Percentiles rank a stretch among this genome's conserved stretches.
Evolutionary conservation across 495 filamentous ascomycete species (phyloP).

Genomic region (Oleoguttula mirabilis): DNA sequence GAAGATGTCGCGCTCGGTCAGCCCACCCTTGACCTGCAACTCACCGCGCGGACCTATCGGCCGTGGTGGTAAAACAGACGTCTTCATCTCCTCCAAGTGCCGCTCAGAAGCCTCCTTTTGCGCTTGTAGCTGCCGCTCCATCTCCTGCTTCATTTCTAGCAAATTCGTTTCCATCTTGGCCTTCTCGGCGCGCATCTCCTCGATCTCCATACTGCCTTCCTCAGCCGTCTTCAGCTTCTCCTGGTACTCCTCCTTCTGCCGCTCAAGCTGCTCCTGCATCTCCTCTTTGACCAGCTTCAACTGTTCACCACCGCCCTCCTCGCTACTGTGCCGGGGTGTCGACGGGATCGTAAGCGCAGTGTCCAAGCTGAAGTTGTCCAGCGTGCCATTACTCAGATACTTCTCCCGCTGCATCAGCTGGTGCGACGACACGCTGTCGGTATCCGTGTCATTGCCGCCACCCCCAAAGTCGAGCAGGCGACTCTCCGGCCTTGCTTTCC

Average conservation of each 20-base stretch:
- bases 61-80: constrained; percentile 2
- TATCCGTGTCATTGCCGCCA: constrained; percentile 68
- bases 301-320: constrained; percentile 39
- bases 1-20: constrained; percentile 57
- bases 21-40: constrained; percentile 7
- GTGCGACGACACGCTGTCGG: constrained; percentile 79
- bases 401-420: constrained; percentile 65
- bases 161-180: constrained; percentile 76
- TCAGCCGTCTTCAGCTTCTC: constrained; percentile 70
- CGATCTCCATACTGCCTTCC: constrained; percentile 62
- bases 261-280: constrained; percentile 79
- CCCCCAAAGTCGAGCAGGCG: constrained; percentile 29
- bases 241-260: constrained; percentile 73
- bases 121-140: constrained; percentile 42
- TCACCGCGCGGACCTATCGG: constrained; percentile 29
- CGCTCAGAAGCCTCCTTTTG: constrained; percentile 57
- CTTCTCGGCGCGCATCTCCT: constrained; percentile 77
- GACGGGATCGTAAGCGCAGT: constrained; percentile 89
- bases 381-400: constrained; percentile 87
- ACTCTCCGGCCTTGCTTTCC: constrained; percentile 53
- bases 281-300: constrained; percentile 66
- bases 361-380: constrained; percentile 94
- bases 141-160: constrained; percentile 66
- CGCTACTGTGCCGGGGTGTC: constrained; percentile 68
- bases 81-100: constrained; percentile 49